Conservation (phyloP, 805 yeast species). For the Vanderwaltozyma tropicalis region DNA sequence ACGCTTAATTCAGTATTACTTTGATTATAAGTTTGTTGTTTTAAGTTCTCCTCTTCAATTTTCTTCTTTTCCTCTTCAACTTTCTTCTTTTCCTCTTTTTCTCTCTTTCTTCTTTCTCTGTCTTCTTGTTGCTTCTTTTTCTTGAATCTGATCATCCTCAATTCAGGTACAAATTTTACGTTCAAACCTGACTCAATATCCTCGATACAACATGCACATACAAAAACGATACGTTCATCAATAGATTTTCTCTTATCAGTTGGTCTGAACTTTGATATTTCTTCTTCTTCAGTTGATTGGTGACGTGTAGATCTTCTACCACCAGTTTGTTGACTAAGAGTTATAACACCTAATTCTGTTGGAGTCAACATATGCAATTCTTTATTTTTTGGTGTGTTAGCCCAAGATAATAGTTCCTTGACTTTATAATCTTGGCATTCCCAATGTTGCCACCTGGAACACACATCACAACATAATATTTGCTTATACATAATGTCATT, state of each 20-base stretch:
- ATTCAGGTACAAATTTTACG: conserved; percentile 16
- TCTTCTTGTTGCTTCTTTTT: conserved; percentile 21
- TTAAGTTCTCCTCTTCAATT: not conserved
- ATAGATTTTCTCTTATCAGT: conserved; percentile 15
- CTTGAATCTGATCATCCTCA: conserved; percentile 13
- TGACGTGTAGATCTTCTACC: conserved; percentile 17
- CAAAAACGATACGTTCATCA: conserved; percentile 15
- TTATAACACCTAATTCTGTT: conserved; percentile 15
- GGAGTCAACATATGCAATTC: conserved; percentile 4
- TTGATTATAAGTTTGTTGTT: too few relatives aligned
- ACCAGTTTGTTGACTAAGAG: conserved; percentile 10
- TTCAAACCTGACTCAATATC: conserved; percentile 17
- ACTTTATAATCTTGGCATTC: conserved; percentile 16
- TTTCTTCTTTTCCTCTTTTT: conserved; percentile 13
- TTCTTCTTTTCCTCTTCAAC: not conserved
- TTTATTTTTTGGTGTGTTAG: conserved; percentile 5
- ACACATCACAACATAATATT: conserved; percentile 25
- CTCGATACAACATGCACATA: conserved; percentile 20
- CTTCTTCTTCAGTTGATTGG: not conserved
- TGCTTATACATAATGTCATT: conserved; percentile 10
- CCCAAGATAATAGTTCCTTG: conserved; percentile 10
- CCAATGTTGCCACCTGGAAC: conserved; percentile 29
- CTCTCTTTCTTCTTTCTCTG: conserved; percentile 19
- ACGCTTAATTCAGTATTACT: too few relatives aligned
- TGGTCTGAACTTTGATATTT: conserved; percentile 11